Evolutionary conservation across 768 basidiomycete genomes (phyloP).

Genomic region (Tylopilus subfusipes): DNA sequence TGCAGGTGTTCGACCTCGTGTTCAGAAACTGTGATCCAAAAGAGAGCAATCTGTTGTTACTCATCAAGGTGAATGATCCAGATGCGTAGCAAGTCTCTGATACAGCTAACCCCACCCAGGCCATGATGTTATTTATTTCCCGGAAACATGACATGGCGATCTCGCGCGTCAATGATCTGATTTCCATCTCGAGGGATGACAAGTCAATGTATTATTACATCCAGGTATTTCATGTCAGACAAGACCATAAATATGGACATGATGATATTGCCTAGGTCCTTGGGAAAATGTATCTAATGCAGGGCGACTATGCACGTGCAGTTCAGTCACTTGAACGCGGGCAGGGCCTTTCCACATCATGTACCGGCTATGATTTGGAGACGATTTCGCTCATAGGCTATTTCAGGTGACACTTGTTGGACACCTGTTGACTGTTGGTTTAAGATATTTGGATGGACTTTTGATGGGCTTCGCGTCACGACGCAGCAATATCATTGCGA

Average conservation of each 20-base stretch:
- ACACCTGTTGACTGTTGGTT: not conserved
- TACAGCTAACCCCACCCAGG: too few relatives aligned
- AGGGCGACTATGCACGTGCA: too few relatives aligned
- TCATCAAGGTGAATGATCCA: not conserved
- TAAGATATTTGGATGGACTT: conserved; percentile 9
- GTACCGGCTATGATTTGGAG: not conserved
- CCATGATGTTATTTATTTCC: not conserved
- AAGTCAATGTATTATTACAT: not conserved
- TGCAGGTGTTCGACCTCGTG: not conserved
- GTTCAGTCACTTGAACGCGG: too few relatives aligned
- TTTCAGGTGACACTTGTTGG: too few relatives aligned
- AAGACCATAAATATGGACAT: too few relatives aligned
- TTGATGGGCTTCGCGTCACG: not conserved
- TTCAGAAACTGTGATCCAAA: not conserved
- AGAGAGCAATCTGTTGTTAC: too few relatives aligned
- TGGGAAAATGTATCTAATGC: too few relatives aligned
- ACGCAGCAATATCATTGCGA: too few relatives aligned
- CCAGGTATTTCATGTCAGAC: too few relatives aligned
- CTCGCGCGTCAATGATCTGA: not conserved
- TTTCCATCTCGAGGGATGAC: not conserved
- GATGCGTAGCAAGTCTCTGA: too few relatives aligned
- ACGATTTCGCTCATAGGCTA: not conserved
- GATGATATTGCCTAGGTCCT: too few relatives aligned
- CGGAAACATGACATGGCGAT: not conserved
- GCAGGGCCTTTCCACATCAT: not conserved